Evolutionary conservation across 192 early-diverging fungal species (phyloP), one percentile per base, ranked within the genome.

Genomic region (Coemansia sp.): DNA sequence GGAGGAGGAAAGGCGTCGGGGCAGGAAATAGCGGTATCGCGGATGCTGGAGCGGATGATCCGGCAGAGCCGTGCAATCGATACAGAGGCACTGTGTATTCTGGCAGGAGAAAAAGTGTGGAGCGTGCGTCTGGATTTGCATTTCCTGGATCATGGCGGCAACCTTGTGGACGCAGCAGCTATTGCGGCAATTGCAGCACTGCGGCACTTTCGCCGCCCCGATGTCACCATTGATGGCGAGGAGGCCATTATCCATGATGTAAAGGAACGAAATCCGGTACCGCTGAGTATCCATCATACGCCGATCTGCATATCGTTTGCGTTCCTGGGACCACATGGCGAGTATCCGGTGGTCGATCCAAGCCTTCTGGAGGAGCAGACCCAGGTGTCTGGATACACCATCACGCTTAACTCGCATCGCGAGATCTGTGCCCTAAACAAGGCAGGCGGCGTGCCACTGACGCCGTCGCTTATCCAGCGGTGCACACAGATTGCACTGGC

Each of bases 81-180:
- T 73, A 91, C 93, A 6, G 97, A 99, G 72, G 94, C 94, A 37
- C 74, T 99, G 55, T 99, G 97, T 65, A 96, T 99, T 55, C 72
- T 98, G 58, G 90, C 95, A 13, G 94, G 94, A 25, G 90, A 95
- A 71, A 95, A 97, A 82, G 92, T 97, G 11, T 99, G 97, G 97
- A 79, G 83, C 19, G 82, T 99, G 31, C 88, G 91, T 6, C 84
- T 98, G 17, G 94, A 98, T 70, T 68, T 98, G 33, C 90, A 91
- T 40, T 92, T 98, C 57, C 72, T 99, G 41, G 94, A 97, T 70
- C 85, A 98, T 66, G 91, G 93, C 61, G 97, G 97, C 48, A 99
- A 98, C 73, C 68, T 97, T 60, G 69, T 92, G 13, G 97, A 99
- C 61, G 92, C 91, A 15, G 95, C 94, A 0, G 89, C 91, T 37